These are phyloP conservation scores for Suhomyces maxii DNA, from an alignment of 1,139 yeast species.

Conservation along the genomic window DNA sequence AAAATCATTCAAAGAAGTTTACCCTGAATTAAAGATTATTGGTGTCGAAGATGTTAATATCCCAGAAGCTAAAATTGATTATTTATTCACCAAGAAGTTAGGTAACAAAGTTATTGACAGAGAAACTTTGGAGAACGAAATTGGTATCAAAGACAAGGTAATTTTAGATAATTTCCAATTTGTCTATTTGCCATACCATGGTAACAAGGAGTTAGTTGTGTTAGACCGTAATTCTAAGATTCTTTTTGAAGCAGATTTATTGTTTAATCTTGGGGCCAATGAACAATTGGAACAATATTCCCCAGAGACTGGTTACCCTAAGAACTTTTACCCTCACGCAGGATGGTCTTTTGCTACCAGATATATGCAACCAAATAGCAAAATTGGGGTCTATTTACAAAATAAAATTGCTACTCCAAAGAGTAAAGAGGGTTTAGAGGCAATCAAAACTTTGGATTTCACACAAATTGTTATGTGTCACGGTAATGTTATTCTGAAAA, in stretches of 20 bases:
- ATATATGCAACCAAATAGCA: slow-evolving; percentile 24
- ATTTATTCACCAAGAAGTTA: slow-evolving; percentile 25
- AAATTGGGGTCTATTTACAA: slow-evolving; percentile 27
- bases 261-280: slow-evolving; percentile 22
- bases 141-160: slow-evolving; percentile 22
- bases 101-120: slow-evolving; percentile 32
- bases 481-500: slow-evolving; percentile 23
- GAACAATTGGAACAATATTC: slow-evolving; percentile 24
- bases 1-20: slow-evolving; percentile 47
- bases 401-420: slow-evolving; percentile 25
- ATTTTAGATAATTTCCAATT: slow-evolving; percentile 25
- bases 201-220: slow-evolving; percentile 25
- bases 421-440: slow-evolving; percentile 18
- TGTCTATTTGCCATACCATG: slow-evolving; percentile 25
- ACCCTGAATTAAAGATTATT: slow-evolving; percentile 50
- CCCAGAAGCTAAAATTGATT: slow-evolving; percentile 28
- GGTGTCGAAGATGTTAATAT: slow-evolving; percentile 44
- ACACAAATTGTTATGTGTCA: slow-evolving; percentile 25
- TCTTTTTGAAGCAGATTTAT: slow-evolving; percentile 26
- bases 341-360: slow-evolving; percentile 24
- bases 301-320: slow-evolving; percentile 20
- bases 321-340: slow-evolving; percentile 20
- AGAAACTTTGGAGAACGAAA: slow-evolving; percentile 19
- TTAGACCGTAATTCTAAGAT: slow-evolving; percentile 21
- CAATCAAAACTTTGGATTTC: slow-evolving; percentile 25